Evolutionary conservation across 768 basidiomycete species (phyloP).

Genomic region (Boletus sensibilis): DNA sequence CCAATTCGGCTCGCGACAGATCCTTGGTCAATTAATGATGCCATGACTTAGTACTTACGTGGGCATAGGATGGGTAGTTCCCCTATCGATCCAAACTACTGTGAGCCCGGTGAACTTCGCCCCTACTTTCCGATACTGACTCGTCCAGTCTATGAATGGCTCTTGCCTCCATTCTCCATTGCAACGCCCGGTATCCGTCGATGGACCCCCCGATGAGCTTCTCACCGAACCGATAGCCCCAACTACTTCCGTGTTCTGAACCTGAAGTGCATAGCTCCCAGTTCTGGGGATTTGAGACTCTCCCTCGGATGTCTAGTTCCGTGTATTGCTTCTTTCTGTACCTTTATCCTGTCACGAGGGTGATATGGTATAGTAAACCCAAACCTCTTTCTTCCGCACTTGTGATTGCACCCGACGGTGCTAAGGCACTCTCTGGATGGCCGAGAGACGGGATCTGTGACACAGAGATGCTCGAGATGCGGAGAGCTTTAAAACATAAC

Average conservation of each 20-base stretch:
- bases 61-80: neutral
- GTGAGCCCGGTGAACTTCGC: neutral
- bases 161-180: neutral
- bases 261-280: neutral
- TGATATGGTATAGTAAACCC: too few relatives aligned
- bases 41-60: neutral
- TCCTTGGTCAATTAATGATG: conserved; percentile 39
- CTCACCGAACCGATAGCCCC: neutral
- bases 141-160: neutral
- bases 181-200: neutral
- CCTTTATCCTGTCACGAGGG: neutral
- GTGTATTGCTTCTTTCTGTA: neutral
- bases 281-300: too few relatives aligned
- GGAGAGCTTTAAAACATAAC: neutral
- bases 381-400: neutral
- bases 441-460: neutral
- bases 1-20: conserved; percentile 63
- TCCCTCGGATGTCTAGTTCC: neutral
- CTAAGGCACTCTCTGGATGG: neutral
- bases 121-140: neutral
- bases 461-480: neutral
- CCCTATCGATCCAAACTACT: neutral
- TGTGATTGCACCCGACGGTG: neutral
- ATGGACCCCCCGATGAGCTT: neutral
- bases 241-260: neutral